A percentile compares a stretch with the other conserved stretches of the same genome.
These are phyloP conservation scores for Erythrophleum fordii DNA, from an alignment of 306 rosid genomes.

Conservation along the genomic window DNA sequence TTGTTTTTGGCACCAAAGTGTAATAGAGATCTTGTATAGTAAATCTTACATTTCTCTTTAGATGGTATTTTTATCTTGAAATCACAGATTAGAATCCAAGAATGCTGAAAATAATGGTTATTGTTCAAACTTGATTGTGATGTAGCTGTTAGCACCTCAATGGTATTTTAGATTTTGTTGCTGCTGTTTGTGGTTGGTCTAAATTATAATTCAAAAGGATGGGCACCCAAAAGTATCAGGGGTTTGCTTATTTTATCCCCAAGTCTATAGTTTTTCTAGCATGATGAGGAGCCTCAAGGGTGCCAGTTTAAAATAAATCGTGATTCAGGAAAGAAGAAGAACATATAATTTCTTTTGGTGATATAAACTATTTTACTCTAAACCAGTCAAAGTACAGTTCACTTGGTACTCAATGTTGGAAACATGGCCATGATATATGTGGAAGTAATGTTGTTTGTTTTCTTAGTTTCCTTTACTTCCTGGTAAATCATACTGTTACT, in stretches of 20 bases:
- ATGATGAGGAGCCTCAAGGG: neutral
- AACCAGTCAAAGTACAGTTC: neutral
- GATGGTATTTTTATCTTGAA: neutral
- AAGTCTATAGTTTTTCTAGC: neutral
- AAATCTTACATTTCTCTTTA: no score
- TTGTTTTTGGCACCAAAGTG: neutral
- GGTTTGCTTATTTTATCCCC: neutral
- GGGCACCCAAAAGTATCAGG: neutral
- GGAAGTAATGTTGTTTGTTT: neutral
- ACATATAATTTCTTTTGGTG: no score
- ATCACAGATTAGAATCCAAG: neutral
- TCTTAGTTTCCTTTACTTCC: neutral
- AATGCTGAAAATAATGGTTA: neutral
- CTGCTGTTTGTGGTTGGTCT: conserved; percentile 15
- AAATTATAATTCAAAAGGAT: neutral
- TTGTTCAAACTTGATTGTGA: neutral
- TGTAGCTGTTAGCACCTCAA: neutral
- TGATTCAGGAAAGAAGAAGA: neutral
- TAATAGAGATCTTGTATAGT: no score
- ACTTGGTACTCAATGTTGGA: neutral
- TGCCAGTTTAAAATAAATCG: neutral
- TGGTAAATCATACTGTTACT: neutral
- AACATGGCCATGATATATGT: neutral
- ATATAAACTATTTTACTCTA: neutral
- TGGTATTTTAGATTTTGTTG: neutral